Percentiles rank a stretch among this genome's conserved stretches.
These are phyloP conservation scores for Paulinella micropora DNA, from an alignment of 78 protist genomes.

Conservation along the genomic window DNA sequence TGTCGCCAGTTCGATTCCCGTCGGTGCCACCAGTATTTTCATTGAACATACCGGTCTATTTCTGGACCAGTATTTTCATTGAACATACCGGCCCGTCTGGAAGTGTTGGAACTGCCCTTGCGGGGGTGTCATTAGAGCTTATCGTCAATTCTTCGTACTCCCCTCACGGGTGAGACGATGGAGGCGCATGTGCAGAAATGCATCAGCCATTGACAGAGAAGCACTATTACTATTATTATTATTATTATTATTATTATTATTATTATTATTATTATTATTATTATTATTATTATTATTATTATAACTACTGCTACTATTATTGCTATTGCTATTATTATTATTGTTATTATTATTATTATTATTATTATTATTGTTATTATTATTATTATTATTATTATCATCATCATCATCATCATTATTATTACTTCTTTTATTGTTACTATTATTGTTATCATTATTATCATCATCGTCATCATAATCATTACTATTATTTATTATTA, in stretches of 20 bases:
- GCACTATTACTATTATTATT: background rate
- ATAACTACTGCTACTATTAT: background rate
- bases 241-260: background rate
- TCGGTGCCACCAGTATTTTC: too few relatives aligned
- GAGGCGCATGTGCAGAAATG: too few relatives aligned
- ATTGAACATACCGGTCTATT: too few relatives aligned
- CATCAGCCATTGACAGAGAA: too few relatives aligned
- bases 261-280: background rate
- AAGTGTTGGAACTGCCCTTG: too few relatives aligned
- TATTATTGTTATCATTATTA: background rate
- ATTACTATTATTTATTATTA: background rate
- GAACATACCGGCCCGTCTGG: too few relatives aligned
- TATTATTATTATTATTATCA: background rate
- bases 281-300: background rate
- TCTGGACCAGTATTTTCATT: too few relatives aligned
- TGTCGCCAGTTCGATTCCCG: too few relatives aligned
- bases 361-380: background rate
- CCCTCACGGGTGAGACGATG: too few relatives aligned
- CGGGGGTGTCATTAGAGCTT: too few relatives aligned
- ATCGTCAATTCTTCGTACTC: too few relatives aligned
- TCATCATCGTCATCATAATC: background rate
- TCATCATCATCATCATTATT: background rate
- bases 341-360: background rate
- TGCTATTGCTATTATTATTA: background rate
- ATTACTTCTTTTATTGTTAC: too few relatives aligned